A percentile compares a stretch with the other conserved stretches of the same genome.
These are phyloP conservation scores for Thuja plicata DNA, from an alignment of 83 land plant genomes.

Conservation along the genomic window DNA sequence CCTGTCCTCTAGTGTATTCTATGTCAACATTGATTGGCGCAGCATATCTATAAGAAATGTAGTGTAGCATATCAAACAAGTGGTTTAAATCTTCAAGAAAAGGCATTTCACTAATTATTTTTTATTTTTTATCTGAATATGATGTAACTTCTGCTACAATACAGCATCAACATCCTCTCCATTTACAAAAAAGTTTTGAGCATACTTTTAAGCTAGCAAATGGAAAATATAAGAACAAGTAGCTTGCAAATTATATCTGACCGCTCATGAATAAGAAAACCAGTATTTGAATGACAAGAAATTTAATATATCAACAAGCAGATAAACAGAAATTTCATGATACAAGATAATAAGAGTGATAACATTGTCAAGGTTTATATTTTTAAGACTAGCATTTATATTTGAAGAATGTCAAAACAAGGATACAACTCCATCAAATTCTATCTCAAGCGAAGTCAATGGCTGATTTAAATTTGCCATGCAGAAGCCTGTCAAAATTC, in stretches of 20 bases:
- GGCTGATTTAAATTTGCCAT: not conserved
- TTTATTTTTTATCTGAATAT: not conserved
- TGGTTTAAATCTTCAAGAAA: not conserved
- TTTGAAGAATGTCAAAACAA: not conserved
- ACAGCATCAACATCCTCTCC: not conserved
- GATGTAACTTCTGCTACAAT: not conserved
- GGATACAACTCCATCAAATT: not conserved
- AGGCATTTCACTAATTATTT: not conserved
- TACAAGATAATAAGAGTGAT: not conserved
- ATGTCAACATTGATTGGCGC: slow-evolving; percentile 90
- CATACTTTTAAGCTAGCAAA: not conserved
- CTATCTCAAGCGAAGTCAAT: not conserved
- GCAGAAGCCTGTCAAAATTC: not conserved
- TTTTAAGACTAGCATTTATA: not conserved
- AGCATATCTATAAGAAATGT: slow-evolving; percentile 60
- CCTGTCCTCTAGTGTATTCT: slow-evolving; percentile 73
- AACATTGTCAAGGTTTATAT: not conserved
- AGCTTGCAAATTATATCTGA: not conserved
- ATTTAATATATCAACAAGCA: not conserved
- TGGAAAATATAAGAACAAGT: not conserved
- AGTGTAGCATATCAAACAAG: not conserved
- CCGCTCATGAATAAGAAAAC: not conserved
- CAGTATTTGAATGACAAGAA: not conserved
- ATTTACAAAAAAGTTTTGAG: not conserved
- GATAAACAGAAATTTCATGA: not conserved